A percentile compares a stretch with the other conserved stretches of the same genome.
These are phyloP conservation scores for Teratosphaeria pseudoeucalypti DNA, from an alignment of 2,329 filamentous ascomycete genomes.

Conservation along the genomic window DNA sequence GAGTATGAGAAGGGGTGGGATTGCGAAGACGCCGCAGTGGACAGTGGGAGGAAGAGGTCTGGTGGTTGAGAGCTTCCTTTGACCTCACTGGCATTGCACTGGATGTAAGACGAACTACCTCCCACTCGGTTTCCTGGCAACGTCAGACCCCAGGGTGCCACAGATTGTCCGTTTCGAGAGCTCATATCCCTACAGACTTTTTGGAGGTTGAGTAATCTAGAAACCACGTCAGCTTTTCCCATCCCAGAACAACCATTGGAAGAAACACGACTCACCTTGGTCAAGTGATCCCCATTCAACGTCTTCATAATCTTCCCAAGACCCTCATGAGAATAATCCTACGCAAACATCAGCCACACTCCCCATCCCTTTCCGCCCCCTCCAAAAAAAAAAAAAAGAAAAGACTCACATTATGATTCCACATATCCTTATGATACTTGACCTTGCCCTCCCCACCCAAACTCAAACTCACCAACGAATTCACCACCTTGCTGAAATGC, in stretches of 20 bases:
- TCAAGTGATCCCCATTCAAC: slow-evolving; percentile 39
- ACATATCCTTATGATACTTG: slow-evolving; percentile 41
- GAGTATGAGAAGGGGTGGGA: slow-evolving; percentile 31
- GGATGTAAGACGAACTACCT: background rate
- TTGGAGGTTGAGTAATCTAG: background rate
- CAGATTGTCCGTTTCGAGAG: background rate
- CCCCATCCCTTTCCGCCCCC: background rate
- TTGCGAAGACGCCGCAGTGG: slow-evolving; percentile 25
- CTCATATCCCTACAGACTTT: background rate
- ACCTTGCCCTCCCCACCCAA: slow-evolving; percentile 29
- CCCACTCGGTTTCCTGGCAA: no score
- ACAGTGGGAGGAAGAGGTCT: background rate
- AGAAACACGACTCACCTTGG: slow-evolving; percentile 10
- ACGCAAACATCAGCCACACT: background rate
- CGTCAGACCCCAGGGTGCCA: no score
- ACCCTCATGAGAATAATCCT: slow-evolving; percentile 37
- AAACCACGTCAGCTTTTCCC: background rate
- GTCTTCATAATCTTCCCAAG: slow-evolving; percentile 40
- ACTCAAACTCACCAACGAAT: slow-evolving; percentile 32
- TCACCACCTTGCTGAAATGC: slow-evolving; percentile 28
- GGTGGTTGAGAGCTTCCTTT: no score
- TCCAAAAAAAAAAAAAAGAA: no score
- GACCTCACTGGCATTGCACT: background rate
- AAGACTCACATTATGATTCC: slow-evolving; percentile 35
- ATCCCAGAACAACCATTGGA: background rate